Base-by-base conservation (phyloP, 345 rosid species). In the Psidium guajava region DNA sequence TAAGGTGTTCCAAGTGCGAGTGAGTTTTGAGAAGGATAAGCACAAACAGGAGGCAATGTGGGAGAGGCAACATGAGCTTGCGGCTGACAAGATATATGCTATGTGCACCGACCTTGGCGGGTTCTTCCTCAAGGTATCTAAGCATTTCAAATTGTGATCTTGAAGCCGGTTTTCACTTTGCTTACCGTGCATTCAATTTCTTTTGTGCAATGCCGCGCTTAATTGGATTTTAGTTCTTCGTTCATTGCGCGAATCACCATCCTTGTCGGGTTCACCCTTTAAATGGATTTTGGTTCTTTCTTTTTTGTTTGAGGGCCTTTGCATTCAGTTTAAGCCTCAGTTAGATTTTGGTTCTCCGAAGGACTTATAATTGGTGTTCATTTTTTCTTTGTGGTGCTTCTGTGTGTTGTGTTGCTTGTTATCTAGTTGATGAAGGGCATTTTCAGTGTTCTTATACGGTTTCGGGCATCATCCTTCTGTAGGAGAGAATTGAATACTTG, bases 91-190 rank as follows among this genome's bases (percentile, higher is more conserved):
- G 90, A 88, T 97, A 40, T 94, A 95, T 87, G 85, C 90, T 54
- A 89, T 95, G 98, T 97, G 99, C 86, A 86, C 88, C 91, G 94
- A 96, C 88, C 98, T 97, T 83, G 99, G 99, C 81, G 99, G 98
- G 4, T 97, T 96, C 89, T 96, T 97, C 87, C 98, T 97, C 84
- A 96, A 97, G 98, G 98, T 96, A 84, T 32, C 24, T 18, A 69
- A 36, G 47, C 77, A 69, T 69, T 69, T 69, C 24, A 3, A 69
- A 32, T 69, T 5, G 25, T 47, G 42, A 69, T 69, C 47, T 69
- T 32, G 18, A 16, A 16, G 77, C 77, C 9, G 47, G 77, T 24
- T 22, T 55, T 69, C 77, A 80, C 15, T 84, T 20, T 82, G 12
- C 18, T 56, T 20, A 27, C 42, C 40, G 58, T 6, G 40, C 64